Percentiles rank a stretch among this genome's conserved stretches.
Evolutionary conservation across 2,329 filamentous ascomycete genomes (phyloP).

Genomic region (Pseudogymnoascus pannorum): DNA sequence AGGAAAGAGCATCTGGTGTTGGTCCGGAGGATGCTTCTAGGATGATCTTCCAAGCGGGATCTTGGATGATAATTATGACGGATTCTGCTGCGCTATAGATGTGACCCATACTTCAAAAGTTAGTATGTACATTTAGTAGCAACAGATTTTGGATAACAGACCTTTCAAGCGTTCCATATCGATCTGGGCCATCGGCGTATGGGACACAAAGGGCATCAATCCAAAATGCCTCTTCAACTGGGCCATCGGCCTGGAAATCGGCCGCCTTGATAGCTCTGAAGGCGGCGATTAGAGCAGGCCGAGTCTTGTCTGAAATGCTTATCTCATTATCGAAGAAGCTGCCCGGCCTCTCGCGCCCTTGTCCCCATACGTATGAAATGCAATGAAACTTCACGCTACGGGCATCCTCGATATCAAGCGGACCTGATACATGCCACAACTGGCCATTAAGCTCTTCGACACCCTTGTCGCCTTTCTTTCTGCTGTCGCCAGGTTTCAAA

Average conservation of each 20-base stretch:
- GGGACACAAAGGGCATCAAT: constrained; percentile 19
- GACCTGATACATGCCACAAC: constrained; percentile 15
- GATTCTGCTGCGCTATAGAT: constrained; percentile 2
- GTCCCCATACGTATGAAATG: constrained; percentile 18
- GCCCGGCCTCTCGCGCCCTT: constrained; percentile 11
- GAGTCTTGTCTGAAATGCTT: constrained; percentile 16
- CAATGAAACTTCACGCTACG: constrained; percentile 15
- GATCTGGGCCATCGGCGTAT: constrained; percentile 10
- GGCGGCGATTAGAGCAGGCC: constrained; percentile 15
- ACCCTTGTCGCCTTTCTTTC: constrained; percentile 12
- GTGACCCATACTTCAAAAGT: background rate
- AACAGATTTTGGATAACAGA: background rate
- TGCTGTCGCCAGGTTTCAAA: constrained; percentile 7
- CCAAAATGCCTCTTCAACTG: constrained; percentile 15
- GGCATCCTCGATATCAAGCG: constrained; percentile 6
- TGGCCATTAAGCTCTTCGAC: constrained; percentile 16
- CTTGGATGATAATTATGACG: constrained; percentile 10
- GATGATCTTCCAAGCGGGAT: constrained; percentile 7
- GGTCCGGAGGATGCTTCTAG: background rate
- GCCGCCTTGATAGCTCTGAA: constrained; percentile 13
- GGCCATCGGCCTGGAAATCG: background rate
- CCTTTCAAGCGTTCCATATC: constrained; percentile 17
- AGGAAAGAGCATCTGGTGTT: background rate
- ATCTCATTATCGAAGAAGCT: constrained; percentile 17
- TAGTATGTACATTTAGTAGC: background rate